Conservation (phyloP, 1,139 yeast genomes). For the Suhomyces taliae region DNA sequence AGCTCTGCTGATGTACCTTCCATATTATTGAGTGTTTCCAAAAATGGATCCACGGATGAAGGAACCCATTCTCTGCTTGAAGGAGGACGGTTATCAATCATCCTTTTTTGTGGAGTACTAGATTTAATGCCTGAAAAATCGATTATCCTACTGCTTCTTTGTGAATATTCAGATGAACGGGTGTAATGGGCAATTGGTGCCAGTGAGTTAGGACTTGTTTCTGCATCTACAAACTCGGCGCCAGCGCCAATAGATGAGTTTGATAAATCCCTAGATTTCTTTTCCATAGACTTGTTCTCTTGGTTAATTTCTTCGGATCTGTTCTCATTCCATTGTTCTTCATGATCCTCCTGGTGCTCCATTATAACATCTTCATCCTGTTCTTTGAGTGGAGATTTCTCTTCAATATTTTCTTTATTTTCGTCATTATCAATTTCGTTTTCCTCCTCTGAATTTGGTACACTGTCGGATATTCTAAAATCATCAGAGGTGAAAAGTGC, state of each 20-base stretch:
- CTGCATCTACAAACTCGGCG: neutral
- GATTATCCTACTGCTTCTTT: neutral
- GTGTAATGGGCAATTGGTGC: conserved; percentile 13
- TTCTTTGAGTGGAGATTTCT: conserved; percentile 8
- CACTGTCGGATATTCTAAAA: neutral
- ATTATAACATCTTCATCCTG: neutral
- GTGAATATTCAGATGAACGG: conserved; percentile 5
- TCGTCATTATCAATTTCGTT: neutral
- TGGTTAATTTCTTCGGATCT: no score
- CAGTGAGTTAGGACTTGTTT: conserved; percentile 2
- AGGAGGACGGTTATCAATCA: neutral
- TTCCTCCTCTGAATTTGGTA: neutral
- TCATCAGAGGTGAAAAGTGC: neutral
- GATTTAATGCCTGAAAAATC: conserved; percentile 17
- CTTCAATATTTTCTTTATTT: conserved; percentile 9
- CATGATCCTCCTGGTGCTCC: no score
- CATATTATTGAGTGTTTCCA: conserved; percentile 38
- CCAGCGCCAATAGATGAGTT: conserved; percentile 2
- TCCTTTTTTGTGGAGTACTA: conserved; percentile 22
- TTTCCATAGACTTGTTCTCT: no score
- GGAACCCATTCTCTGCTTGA: conserved; percentile 14
- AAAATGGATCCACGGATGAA: conserved; percentile 18
- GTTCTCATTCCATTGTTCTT: no score
- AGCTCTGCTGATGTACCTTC: conserved; percentile 31
- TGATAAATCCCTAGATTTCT: no score